A percentile compares a stretch with the other conserved stretches of the same genome.
Evolutionary conservation across 768 basidiomycete genomes (phyloP).

Genomic region (Solioccasus polychromus): DNA sequence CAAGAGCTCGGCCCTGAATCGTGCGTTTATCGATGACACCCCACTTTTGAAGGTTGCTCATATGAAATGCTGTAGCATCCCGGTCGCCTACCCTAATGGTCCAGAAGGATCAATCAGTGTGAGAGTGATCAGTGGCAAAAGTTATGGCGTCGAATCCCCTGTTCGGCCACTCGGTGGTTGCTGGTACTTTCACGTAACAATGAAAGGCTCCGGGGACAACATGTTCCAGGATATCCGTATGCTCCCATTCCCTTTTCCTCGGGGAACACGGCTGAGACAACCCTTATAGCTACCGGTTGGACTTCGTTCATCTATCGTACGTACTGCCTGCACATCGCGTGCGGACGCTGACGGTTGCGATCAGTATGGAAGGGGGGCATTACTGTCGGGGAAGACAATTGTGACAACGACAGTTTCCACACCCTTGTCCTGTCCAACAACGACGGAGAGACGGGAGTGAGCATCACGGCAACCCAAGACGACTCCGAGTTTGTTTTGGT

Average conservation of each 20-base stretch:
- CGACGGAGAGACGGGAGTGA: slow-evolving; percentile 62
- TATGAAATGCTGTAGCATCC: slow-evolving; percentile 55
- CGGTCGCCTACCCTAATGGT: slow-evolving; percentile 70
- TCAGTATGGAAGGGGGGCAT: slow-evolving; percentile 52
- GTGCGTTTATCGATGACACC: slow-evolving; percentile 36
- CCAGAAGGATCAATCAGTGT: slow-evolving; percentile 64
- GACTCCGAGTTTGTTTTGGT: slow-evolving; percentile 77
- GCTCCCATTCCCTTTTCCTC: slow-evolving; percentile 26
- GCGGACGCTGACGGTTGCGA: slow-evolving; percentile 3
- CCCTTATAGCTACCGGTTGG: slow-evolving; percentile 69
- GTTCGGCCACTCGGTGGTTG: slow-evolving; percentile 91
- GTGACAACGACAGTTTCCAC: slow-evolving; percentile 58
- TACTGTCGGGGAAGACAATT: slow-evolving; percentile 49
- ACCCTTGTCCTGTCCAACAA: slow-evolving; percentile 79
- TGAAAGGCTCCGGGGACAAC: slow-evolving; percentile 52
- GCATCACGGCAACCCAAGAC: slow-evolving; percentile 53
- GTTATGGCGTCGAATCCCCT: slow-evolving; percentile 82
- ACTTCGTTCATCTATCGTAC: slow-evolving; percentile 83
- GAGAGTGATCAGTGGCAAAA: slow-evolving; percentile 87
- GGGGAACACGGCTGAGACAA: neutral
- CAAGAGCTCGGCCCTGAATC: slow-evolving; percentile 71
- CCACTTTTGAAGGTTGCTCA: neutral
- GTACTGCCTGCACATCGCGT: slow-evolving; percentile 21
- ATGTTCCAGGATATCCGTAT: slow-evolving; percentile 84
- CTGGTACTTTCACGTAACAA: slow-evolving; percentile 84